Percentiles rank a stretch among this genome's conserved stretches.
These are phyloP conservation scores for Saccharomycopsis malanga DNA, from an alignment of 805 yeast genomes.

Conservation along the genomic window DNA sequence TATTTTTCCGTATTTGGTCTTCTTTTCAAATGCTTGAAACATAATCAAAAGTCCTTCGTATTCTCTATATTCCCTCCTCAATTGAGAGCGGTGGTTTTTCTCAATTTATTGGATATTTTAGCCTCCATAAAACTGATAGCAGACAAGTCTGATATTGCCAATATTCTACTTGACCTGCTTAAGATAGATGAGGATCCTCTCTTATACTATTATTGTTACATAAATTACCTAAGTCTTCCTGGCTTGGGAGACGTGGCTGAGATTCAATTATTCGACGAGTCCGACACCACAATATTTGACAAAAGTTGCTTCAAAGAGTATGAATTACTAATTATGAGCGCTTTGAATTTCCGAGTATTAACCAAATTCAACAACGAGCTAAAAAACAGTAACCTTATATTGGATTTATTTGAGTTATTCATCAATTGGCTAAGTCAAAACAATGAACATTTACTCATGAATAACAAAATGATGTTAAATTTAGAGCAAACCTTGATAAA, in stretches of 20 bases:
- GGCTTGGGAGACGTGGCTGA: background rate
- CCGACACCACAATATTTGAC: background rate
- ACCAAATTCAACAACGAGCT: slow-evolving; percentile 2
- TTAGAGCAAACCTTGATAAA: slow-evolving; percentile 4
- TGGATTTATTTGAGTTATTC: slow-evolving; percentile 6
- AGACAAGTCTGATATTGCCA: slow-evolving; percentile 8
- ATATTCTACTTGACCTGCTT: slow-evolving; percentile 25
- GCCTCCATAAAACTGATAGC: slow-evolving; percentile 12
- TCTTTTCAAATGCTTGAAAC: background rate
- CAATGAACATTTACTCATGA: background rate
- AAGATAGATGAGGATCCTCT: slow-evolving; percentile 29
- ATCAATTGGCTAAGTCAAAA: slow-evolving; percentile 10
- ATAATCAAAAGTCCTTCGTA: too few relatives aligned
- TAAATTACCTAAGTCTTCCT: slow-evolving; percentile 3
- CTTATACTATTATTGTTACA: slow-evolving; percentile 8
- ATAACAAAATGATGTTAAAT: background rate
- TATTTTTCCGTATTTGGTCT: background rate
- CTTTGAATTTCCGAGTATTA: slow-evolving; percentile 8
- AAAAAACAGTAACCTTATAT: background rate
- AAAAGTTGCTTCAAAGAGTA: background rate
- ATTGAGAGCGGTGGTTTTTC: background rate
- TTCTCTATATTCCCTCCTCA: too few relatives aligned
- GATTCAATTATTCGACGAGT: background rate
- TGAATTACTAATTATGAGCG: slow-evolving; percentile 2
- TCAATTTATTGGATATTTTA: slow-evolving; percentile 2